Evolutionary conservation across 768 basidiomycete genomes (phyloP), one percentile per base, ranked within the genome.

Genomic region (Cubamyces lactineus): DNA sequence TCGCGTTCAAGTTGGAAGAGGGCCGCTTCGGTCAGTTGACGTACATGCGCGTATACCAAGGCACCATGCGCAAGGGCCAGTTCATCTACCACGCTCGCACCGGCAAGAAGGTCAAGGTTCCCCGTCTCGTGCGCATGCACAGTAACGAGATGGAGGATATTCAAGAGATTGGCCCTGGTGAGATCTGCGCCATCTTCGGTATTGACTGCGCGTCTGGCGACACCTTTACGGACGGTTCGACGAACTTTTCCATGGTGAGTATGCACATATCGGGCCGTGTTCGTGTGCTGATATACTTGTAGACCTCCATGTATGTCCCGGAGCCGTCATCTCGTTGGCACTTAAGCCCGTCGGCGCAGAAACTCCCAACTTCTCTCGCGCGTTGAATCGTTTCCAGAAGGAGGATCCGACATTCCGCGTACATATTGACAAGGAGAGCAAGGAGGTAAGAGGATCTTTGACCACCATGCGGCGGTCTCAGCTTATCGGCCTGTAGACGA

Each of bases 91-190:
- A 98, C 70, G 94, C 91, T 9, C 82, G 96, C 42, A 94, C 95
- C 21, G 96, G 96, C 47, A 99, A 98, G 83, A 94, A 88, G 77
- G 91, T 97, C 76, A 98, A 98, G 77, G 92, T 99, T 12, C 96
- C 97, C 2, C 84, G 96, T 41, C 78, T 99, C 66, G 97, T 98
- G 59, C 85, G 94, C 61, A 96, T 99, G 97, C 97, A 99, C 75
- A 92, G 90, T 74, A 92, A 98, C 66, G 96, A 99, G 75, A 98
- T 98, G 97, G 97, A 99, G 92, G 96, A 99, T 69, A 89, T 99
- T 59, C 90, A 94, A 49, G 84, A 86, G 9, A 91, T 99, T 67
- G 94, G 94, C 0, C 95, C 96, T 28, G 97, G 97, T 59, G 97
- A 99, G 82, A 99, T 99, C 65, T 98, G 97, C 72, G 97, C 97